These are phyloP conservation scores for Hanseniaspora vineae DNA, from an alignment of 805 yeast genomes.

Conservation along the genomic window DNA sequence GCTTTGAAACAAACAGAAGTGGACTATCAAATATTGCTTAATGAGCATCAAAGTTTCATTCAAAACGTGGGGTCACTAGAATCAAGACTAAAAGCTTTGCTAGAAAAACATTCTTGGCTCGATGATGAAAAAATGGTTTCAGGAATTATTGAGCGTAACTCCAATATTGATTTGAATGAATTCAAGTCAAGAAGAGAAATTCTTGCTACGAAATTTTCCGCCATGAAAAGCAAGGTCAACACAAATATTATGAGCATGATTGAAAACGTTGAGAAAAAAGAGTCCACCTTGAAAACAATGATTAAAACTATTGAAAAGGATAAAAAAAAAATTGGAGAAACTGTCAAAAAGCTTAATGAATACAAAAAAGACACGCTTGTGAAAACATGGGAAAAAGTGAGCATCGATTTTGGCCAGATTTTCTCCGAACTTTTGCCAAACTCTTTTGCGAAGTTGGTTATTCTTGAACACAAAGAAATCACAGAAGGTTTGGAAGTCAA, in stretches of 20 bases:
- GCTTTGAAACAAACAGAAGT: constrained; percentile 34
- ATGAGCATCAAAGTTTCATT: constrained; percentile 40
- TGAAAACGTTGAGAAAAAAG: constrained; percentile 85
- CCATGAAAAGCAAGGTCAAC: constrained; percentile 72
- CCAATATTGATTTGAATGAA: constrained; percentile 49
- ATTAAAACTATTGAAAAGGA: constrained; percentile 80
- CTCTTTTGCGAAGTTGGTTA: constrained; percentile 79
- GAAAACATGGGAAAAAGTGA: constrained; percentile 77
- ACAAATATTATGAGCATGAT: constrained; percentile 82
- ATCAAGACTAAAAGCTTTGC: constrained; percentile 16
- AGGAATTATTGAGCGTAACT: constrained; percentile 46
- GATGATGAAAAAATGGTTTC: constrained; percentile 45
- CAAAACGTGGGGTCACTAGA: constrained; percentile 20
- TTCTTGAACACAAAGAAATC: constrained; percentile 67
- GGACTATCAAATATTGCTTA: constrained; percentile 38
- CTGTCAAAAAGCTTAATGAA: constrained; percentile 69
- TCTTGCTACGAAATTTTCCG: constrained; percentile 17
- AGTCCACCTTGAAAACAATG: constrained; percentile 60
- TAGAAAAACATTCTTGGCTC: constrained; percentile 61
- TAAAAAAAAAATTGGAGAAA: constrained; percentile 77
- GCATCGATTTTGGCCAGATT: constrained; percentile 78
- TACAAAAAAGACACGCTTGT: constrained; percentile 74
- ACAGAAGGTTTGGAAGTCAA: constrained; percentile 84
- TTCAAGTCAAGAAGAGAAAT: constrained; percentile 38
- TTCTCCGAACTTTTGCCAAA: constrained; percentile 83